Evolutionary conservation across 228 moss, liverwort and hornwort species (phyloP).

Genomic region (Sphagnum fallax): DNA sequence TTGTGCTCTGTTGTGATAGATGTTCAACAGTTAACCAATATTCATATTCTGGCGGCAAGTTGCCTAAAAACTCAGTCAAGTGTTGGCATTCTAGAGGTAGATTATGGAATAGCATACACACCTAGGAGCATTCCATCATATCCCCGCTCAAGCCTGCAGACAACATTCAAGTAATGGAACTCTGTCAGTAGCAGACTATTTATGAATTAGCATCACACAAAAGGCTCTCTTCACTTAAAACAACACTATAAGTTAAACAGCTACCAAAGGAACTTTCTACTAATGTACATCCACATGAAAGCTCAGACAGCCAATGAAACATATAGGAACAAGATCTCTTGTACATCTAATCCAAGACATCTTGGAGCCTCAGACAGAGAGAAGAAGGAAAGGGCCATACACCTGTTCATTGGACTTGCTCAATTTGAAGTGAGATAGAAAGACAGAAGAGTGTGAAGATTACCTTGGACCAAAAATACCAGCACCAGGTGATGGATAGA

Average conservation of each 20-base stretch:
- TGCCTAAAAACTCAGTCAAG: no score
- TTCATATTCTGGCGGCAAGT: no score
- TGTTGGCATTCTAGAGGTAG: no score
- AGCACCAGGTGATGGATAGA: conserved; percentile 49
- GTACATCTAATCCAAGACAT: not conserved
- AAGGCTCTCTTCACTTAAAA: not conserved
- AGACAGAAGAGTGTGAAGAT: not conserved
- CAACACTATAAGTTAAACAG: not conserved
- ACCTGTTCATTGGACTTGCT: not conserved
- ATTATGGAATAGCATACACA: conserved; percentile 2
- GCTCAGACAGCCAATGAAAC: not conserved
- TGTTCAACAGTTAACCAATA: no score
- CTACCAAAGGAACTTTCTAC: not conserved
- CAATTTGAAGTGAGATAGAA: not conserved
- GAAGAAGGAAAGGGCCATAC: no score
- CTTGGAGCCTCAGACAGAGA: not conserved
- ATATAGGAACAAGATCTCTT: not conserved
- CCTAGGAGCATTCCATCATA: conserved; percentile 68
- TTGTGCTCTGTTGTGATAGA: no score
- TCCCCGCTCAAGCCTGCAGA: conserved; percentile 35
- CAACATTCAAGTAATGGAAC: no score
- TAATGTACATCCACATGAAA: not conserved
- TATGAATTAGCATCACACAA: not conserved
- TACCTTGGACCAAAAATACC: conserved; percentile 71
- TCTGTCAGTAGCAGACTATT: no score